phyloP scores from a whole-genome alignment of 2,329 filamentous ascomycete species.

The Verticillium dahliae region DNA sequence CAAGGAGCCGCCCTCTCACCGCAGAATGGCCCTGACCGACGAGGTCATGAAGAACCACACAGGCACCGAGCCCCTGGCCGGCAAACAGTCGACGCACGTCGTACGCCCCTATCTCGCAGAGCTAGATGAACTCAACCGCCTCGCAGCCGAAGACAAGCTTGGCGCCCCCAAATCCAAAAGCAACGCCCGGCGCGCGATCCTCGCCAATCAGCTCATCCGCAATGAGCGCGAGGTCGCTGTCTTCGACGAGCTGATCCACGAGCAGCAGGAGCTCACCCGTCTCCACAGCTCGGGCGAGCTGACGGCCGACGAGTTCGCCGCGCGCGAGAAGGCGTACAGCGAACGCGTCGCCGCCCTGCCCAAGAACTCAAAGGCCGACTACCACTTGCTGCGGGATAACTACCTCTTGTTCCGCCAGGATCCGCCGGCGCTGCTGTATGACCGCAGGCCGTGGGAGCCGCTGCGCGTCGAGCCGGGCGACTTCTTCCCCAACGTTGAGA shows the following conservation, averaged over 20 bases:
- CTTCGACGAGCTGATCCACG: slow-evolving; percentile 25
- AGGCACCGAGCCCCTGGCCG: slow-evolving; percentile 14
- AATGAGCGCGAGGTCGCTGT: slow-evolving; percentile 11
- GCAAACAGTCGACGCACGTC: slow-evolving; percentile 17
- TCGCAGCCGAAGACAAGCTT: slow-evolving; percentile 12
- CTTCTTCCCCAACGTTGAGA: slow-evolving; percentile 56
- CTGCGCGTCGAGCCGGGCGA: slow-evolving; percentile 52
- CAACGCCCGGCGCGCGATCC: slow-evolving; percentile 15
- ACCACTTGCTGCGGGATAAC: slow-evolving; percentile 43
- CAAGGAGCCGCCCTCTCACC: slow-evolving; percentile 38
- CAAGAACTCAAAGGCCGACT: slow-evolving; percentile 26
- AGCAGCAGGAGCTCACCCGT: slow-evolving; percentile 19
- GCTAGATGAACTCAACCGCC: slow-evolving; percentile 29
- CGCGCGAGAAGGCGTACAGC: slow-evolving; percentile 26
- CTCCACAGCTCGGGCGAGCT: slow-evolving; percentile 14
- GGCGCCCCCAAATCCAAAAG: background rate
- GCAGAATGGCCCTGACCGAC: slow-evolving; percentile 29
- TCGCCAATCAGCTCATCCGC: slow-evolving; percentile 20
- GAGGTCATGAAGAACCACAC: slow-evolving; percentile 13
- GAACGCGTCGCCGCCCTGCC: slow-evolving; percentile 22
- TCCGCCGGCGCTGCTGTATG: slow-evolving; percentile 56
- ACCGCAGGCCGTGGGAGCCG: slow-evolving; percentile 65
- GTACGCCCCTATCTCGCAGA: slow-evolving; percentile 35
- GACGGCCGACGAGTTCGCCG: slow-evolving; percentile 17
- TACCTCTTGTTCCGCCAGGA: slow-evolving; percentile 41